Evolutionary conservation across 2,329 filamentous ascomycete genomes (phyloP).

Genomic region (Alternaria angustiovoidea): DNA sequence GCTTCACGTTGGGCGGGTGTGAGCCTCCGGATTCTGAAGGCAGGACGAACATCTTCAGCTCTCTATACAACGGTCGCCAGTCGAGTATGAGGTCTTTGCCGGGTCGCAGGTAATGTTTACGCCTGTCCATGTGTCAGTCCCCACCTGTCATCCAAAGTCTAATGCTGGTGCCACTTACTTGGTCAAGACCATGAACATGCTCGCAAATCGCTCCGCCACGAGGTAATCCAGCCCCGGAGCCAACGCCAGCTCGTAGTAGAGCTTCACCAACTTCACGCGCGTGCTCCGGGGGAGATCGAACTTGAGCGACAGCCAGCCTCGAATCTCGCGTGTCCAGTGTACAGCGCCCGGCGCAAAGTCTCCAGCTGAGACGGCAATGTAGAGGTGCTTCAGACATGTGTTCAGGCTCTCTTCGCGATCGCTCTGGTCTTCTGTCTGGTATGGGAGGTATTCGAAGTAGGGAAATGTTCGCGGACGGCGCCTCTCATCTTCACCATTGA

Average conservation of each 20-base stretch:
- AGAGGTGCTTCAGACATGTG: slow-evolving; percentile 92
- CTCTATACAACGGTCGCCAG: slow-evolving; percentile 91
- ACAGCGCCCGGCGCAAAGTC: slow-evolving; percentile 93
- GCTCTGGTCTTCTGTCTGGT: slow-evolving; percentile 80
- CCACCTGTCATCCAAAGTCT: slow-evolving; percentile 11
- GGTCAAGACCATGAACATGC: slow-evolving; percentile 96
- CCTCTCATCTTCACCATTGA: slow-evolving; percentile 62
- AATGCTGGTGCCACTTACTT: slow-evolving; percentile 67
- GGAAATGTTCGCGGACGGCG: slow-evolving; percentile 84
- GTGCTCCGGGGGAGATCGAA: slow-evolving; percentile 92
- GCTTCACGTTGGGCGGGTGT: slow-evolving; percentile 68
- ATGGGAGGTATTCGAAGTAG: slow-evolving; percentile 90
- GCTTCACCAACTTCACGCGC: slow-evolving; percentile 81
- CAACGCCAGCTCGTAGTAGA: slow-evolving; percentile 93
- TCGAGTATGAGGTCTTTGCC: slow-evolving; percentile 89
- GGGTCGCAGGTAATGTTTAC: slow-evolving; percentile 93
- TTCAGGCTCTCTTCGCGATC: slow-evolving; percentile 80
- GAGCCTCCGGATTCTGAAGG: slow-evolving; percentile 78
- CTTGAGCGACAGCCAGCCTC: slow-evolving; percentile 94
- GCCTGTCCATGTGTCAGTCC: slow-evolving; percentile 63
- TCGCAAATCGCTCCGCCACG: slow-evolving; percentile 88
- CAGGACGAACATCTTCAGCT: slow-evolving; percentile 88
- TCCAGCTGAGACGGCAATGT: slow-evolving; percentile 87
- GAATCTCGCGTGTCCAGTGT: slow-evolving; percentile 96
- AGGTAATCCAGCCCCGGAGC: slow-evolving; percentile 86